Percentiles rank a stretch among this genome's conserved stretches.
phyloP scores from a whole-genome alignment of 805 yeast species.

The Metschnikowia henanensis region DNA sequence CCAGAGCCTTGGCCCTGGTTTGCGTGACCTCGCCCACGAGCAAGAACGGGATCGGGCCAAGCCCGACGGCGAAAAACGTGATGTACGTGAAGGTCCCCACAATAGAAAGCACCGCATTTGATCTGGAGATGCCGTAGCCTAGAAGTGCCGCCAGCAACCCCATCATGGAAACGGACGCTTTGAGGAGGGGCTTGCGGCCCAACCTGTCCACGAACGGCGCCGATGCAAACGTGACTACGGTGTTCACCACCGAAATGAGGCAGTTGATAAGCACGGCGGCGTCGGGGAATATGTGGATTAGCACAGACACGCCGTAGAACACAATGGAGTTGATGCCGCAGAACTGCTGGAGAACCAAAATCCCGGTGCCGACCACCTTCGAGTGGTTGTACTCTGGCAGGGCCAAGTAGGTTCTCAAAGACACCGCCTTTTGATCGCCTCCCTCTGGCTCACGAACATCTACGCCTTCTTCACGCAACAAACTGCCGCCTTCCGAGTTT shows the following conservation, averaged over 20 bases:
- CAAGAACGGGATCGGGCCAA: conserved; percentile 95
- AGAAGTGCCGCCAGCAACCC: conserved; percentile 61
- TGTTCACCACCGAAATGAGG: conserved; percentile 71
- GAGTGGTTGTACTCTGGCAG: conserved; percentile 55
- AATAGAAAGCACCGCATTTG: conserved; percentile 51
- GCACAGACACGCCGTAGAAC: conserved; percentile 87
- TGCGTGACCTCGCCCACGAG: conserved; percentile 89
- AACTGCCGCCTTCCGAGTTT: conserved; percentile 16
- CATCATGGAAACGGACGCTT: conserved; percentile 69
- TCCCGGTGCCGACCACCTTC: conserved; percentile 62
- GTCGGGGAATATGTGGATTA: conserved; percentile 69
- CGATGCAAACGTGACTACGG: conserved; percentile 68
- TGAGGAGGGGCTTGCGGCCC: conserved; percentile 74
- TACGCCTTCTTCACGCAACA: conserved; percentile 21
- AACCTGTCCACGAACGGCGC: conserved; percentile 72
- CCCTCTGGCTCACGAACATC: conserved; percentile 1
- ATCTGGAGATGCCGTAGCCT: conserved; percentile 60
- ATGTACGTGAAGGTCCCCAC: conserved; percentile 71
- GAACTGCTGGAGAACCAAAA: conserved; percentile 84
- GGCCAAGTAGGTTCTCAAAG: conserved; percentile 46
- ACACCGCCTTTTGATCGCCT: conserved; percentile 15
- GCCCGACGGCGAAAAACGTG: conserved; percentile 83
- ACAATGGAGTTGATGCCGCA: conserved; percentile 92
- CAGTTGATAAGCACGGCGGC: conserved; percentile 74
- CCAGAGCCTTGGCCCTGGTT: conserved; percentile 71